These are phyloP conservation scores for Pythium periplocum DNA, from an alignment of 352 stramenopile genomes.

Conservation along the genomic window DNA sequence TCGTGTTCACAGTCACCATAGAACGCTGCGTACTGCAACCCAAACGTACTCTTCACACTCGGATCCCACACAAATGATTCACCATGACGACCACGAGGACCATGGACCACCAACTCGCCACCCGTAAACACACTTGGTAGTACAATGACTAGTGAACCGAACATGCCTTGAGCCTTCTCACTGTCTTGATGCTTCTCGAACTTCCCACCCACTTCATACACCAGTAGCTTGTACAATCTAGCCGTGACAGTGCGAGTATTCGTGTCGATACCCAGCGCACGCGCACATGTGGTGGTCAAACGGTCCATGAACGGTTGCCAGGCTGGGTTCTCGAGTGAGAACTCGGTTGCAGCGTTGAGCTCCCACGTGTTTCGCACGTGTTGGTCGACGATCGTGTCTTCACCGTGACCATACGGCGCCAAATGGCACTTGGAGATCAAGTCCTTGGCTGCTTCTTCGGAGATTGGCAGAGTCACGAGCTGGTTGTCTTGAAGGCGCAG, in stretches of 20 bases:
- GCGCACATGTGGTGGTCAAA: not conserved
- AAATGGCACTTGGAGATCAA: constrained; percentile 9
- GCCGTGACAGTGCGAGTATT: constrained; percentile 2
- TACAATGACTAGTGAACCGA: constrained; percentile 37
- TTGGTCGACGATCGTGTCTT: constrained; percentile 16
- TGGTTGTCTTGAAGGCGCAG: not conserved
- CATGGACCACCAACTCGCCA: constrained; percentile 18
- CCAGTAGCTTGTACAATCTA: constrained; percentile 35
- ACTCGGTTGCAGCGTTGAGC: constrained; percentile 5
- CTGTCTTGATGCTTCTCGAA: constrained; percentile 39
- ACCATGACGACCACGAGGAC: constrained; percentile 8
- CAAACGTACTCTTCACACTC: constrained; percentile 3
- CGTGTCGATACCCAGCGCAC: constrained; percentile 10
- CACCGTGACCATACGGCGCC: constrained; percentile 15
- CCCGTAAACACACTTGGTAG: constrained; percentile 23
- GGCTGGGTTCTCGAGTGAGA: constrained; percentile 8
- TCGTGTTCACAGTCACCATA: constrained; percentile 21
- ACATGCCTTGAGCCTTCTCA: constrained; percentile 46
- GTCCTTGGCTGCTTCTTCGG: not conserved
- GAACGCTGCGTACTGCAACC: constrained; percentile 20
- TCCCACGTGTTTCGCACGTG: constrained; percentile 19
- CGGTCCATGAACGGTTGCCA: constrained; percentile 6
- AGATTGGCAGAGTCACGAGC: not conserved
- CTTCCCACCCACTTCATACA: constrained; percentile 34
- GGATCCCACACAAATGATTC: constrained; percentile 12